Evolutionary conservation across 179 eudicot species (phyloP), one percentile per base, ranked within the genome.

Genomic region (Carnegiea gigantea): DNA sequence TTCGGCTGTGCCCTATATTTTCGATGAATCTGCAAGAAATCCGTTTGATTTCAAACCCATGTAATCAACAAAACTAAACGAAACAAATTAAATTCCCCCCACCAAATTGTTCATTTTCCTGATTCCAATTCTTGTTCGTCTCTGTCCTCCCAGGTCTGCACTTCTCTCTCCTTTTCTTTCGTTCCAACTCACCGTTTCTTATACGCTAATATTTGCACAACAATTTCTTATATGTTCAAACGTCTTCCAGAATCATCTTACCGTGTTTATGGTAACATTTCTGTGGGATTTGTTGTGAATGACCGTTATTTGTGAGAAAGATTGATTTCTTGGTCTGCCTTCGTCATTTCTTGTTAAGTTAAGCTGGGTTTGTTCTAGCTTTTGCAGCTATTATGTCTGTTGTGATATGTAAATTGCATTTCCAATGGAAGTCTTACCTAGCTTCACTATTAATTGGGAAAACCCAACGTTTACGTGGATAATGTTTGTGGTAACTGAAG

Each of bases 1-100:
- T 49, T 43, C 44, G 30, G 20, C 65, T 12, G 18, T 24, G 17
- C 60, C 82, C 82, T 71, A 72, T 53, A 79, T 71, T 79, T 79
- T 79, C 82, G 82, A 79, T 49, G 77, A 71, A 79, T 71, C 82
- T 79, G 82, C 82, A 79, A 70, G n/a, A 79, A 79, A 49, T 79
- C 70, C 82, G 81, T 79, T 51, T 51, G 64, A 49, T 44, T 40
- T 14, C 46, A 40, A 54, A 38, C 18, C 64, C 46, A 18, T 57
- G 62, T 57, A 57, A 57, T 57, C 21, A 57, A 57, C 48, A 62
- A 60, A 60, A 59, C 53, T n/a, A n/a, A 23, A 24, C 12, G 20
- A 23, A 72, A 80, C 26, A 62, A 24, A 62, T 6, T n/a, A n/a
- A n/a, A 26, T 9, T 9, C 13, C 5, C 65, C 0, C 76, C 65